phyloP scores from a whole-genome alignment of 257 asterid species.

The Ilex asprella region DNA sequence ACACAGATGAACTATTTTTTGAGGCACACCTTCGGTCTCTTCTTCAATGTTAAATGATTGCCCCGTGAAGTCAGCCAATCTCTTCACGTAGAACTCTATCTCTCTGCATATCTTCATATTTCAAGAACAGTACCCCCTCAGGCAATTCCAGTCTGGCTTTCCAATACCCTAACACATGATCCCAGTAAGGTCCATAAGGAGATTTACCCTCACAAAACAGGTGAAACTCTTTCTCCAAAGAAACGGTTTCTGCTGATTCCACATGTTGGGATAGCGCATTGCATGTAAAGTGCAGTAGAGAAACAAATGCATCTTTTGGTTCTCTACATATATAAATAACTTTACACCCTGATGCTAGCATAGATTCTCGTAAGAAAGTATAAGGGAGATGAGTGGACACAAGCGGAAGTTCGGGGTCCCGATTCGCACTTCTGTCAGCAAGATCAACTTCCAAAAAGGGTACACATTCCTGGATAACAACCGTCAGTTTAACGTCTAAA shows the following conservation, averaged over 20 bases:
- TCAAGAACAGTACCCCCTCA: background rate
- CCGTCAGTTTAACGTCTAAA: too few species aligned
- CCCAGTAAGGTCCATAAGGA: background rate
- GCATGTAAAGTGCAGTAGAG: background rate
- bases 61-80: background rate
- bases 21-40: too few species aligned
- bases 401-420: background rate
- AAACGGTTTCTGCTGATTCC: background rate
- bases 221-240: background rate
- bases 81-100: background rate
- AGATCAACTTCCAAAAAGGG: conserved; percentile 6
- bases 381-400: conserved; percentile 9
- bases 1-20: too few species aligned
- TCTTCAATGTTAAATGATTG: too few species aligned
- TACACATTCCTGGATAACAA: background rate
- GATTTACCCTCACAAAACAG: conserved; percentile 8
- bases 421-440: background rate
- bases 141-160: background rate
- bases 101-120: conserved; percentile 7
- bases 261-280: background rate
- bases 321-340: conserved; percentile 10
- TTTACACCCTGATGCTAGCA: background rate
- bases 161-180: too few species aligned
- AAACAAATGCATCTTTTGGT: conserved; percentile 11
- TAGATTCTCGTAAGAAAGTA: conserved; percentile 8